phyloP scores from a whole-genome alignment of 164 flowering plant genomes.

The Chimonanthus praecox region DNA sequence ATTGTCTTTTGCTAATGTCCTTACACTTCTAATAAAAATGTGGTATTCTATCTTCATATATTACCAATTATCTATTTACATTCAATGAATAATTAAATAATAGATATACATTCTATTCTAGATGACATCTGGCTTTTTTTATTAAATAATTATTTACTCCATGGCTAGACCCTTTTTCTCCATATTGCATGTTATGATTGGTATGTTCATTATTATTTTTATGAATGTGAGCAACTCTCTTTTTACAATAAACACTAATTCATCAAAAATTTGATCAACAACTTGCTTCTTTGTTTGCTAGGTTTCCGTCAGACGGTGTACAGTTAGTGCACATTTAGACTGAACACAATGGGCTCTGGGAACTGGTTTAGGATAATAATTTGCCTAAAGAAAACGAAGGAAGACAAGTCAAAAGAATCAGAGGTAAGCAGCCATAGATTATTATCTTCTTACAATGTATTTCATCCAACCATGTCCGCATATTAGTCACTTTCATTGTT shows the following conservation, averaged over 20 bases:
- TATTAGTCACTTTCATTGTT: no score
- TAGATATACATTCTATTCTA: no score
- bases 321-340: neutral
- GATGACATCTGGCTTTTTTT: neutral
- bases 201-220: neutral
- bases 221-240: neutral
- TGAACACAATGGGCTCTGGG: slow-evolving; percentile 70
- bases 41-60: neutral
- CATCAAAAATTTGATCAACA: neutral
- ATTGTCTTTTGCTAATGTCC: no score
- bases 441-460: neutral
- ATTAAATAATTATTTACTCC: neutral
- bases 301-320: slow-evolving; percentile 23
- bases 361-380: slow-evolving; percentile 72
- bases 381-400: slow-evolving; percentile 55
- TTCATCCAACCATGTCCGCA: neutral
- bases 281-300: slow-evolving; percentile 4
- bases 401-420: slow-evolving; percentile 27
- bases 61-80: neutral
- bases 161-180: neutral
- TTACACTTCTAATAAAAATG: neutral
- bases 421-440: slow-evolving; percentile 1
- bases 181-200: neutral
- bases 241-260: neutral
- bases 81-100: neutral